Evolutionary conservation across 805 yeast species (phyloP).

Genomic region (Huiozyma sinensis): DNA sequence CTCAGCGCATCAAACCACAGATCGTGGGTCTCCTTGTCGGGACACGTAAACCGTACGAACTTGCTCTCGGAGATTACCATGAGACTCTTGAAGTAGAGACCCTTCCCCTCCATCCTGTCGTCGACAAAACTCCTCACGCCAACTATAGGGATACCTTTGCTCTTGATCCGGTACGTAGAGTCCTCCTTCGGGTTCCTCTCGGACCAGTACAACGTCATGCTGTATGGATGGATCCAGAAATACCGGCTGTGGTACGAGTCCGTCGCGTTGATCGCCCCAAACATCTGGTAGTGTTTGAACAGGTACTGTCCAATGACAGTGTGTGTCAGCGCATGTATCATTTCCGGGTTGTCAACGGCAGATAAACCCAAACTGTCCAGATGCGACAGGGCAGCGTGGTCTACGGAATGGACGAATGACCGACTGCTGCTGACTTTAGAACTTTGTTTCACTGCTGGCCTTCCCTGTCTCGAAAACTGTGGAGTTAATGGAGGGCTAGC

Average conservation of each 20-base stretch:
- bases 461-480: background rate
- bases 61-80: constrained; percentile 59
- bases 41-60: constrained; percentile 71
- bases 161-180: background rate
- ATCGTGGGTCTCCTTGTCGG: constrained; percentile 77
- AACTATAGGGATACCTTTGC: constrained; percentile 4
- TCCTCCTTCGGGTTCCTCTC: constrained; percentile 15
- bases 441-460: background rate
- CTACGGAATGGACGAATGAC: background rate
- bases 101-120: constrained; percentile 22
- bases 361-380: background rate
- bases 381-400: background rate
- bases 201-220: constrained; percentile 85
- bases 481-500: background rate
- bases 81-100: constrained; percentile 76
- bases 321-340: constrained; percentile 50
- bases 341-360: background rate
- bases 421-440: background rate
- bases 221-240: constrained; percentile 95
- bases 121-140: constrained; percentile 42
- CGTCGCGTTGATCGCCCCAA: constrained; percentile 62
- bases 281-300: constrained; percentile 70
- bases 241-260: constrained; percentile 82
- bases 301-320: constrained; percentile 88
- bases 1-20: constrained; percentile 82